Evolutionary conservation across 176 grass and related monocot species (phyloP), one percentile per base, ranked within the genome.

Genomic region (Cymbopogon citratus): DNA sequence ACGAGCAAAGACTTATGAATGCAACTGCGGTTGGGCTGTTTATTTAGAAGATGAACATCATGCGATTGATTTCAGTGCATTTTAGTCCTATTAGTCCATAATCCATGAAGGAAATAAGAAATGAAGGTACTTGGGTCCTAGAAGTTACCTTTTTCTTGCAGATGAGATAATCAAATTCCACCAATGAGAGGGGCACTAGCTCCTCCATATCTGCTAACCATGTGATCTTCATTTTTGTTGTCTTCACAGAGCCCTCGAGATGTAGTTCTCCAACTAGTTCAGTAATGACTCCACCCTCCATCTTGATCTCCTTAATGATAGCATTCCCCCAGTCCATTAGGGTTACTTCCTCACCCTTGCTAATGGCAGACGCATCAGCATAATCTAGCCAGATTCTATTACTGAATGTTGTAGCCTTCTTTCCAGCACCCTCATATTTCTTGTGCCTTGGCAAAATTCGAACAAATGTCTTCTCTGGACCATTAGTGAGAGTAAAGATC

Each of bases 281-380:
- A 62, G 82, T 80, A 71, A 92, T 80, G 36, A 85, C 84, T 73
- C 85, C 89, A 85, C 82, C 82, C 39, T 92, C 90, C 62, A 65
- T 87, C 65, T 92, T 92, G 72, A 92, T 87, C 73, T 97, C 92
- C 80, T 87, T 92, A 39, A 94, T 83, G 74, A 97, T 94, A 18
- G 85, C 92, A 85, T 94, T 97, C 66, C 92, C 95, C 95, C 90
- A 97, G 68, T 97, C 95, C 92, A 97, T 97, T 27, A 97, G 52
- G 41, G 92, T 97, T 51, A 97, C 86, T 61, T 97, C 92, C 78
- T 97, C 90, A 71, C 92, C 95, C 57, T 84, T 82, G 43, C 69
- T 78, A 46, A 97, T 84, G 60, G 75, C 78, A 38, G 67, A 84
- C 19, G 92, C 95, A 91, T 97, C 95, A 74, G 70, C 77, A 76